phyloP scores from a whole-genome alignment of 108 stramenopile species.

The Cyclostephanos tholiformis region DNA sequence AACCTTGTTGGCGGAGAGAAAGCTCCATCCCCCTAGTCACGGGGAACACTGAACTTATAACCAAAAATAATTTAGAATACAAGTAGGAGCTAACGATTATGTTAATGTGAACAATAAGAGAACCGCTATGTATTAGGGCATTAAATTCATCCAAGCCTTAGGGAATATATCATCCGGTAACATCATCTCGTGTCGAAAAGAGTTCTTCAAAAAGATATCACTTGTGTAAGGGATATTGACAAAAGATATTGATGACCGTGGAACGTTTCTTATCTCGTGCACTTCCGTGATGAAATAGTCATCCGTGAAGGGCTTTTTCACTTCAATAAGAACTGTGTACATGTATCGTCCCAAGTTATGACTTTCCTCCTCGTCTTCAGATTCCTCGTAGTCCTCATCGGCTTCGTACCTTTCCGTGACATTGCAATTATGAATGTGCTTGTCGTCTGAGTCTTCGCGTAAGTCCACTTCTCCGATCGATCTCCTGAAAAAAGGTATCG shows the following conservation, averaged over 20 bases:
- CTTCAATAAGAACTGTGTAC: slow-evolving; percentile 31
- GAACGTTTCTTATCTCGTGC: slow-evolving; percentile 55
- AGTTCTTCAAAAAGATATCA: slow-evolving; percentile 62
- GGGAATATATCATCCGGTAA: slow-evolving; percentile 71
- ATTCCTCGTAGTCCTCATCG: slow-evolving; percentile 11
- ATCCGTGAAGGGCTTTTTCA: slow-evolving; percentile 13
- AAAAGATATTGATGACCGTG: slow-evolving; percentile 67
- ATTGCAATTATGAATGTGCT: slow-evolving; percentile 29
- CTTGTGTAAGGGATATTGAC: slow-evolving; percentile 59
- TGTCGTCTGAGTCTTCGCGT: slow-evolving; percentile 15
- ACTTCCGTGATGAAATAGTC: not conserved
- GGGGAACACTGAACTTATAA: no score
- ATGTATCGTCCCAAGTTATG: slow-evolving; percentile 11
- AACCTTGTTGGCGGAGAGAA: slow-evolving; percentile 23
- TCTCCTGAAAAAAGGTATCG: slow-evolving; percentile 36
- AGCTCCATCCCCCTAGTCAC: not conserved
- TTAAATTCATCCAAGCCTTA: slow-evolving; percentile 55
- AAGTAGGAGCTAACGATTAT: no score
- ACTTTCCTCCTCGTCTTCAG: slow-evolving; percentile 15
- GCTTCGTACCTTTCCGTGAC: slow-evolving; percentile 12
- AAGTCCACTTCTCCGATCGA: slow-evolving; percentile 20
- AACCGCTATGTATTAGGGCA: not conserved
- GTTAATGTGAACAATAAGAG: no score
- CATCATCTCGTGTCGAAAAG: slow-evolving; percentile 73
- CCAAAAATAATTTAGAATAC: no score